These are phyloP conservation scores for Massospora cicadina DNA, from an alignment of 371 early-diverging fungal species.

Conservation along the genomic window DNA sequence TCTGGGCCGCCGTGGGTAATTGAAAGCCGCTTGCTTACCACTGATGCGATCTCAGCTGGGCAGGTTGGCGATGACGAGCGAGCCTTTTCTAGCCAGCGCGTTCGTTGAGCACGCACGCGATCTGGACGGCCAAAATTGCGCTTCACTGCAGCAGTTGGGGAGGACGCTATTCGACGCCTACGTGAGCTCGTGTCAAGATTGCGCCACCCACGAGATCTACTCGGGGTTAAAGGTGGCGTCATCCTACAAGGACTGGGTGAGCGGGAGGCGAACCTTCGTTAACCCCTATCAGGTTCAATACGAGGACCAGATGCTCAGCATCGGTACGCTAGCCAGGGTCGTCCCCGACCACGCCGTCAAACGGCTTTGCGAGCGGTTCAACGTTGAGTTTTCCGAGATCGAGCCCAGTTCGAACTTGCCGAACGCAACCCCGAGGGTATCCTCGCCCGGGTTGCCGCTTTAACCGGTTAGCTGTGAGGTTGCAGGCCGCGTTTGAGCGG, in stretches of 20 bases:
- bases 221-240: not conserved
- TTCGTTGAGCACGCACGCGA: not conserved
- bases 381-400: constrained; percentile 27
- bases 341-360: constrained; percentile 29
- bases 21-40: not conserved
- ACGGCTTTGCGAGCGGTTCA: constrained; percentile 26
- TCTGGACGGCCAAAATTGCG: not conserved
- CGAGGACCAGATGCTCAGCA: constrained; percentile 15
- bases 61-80: not conserved
- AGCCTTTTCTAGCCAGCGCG: not conserved
- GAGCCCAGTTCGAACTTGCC: constrained; percentile 20
- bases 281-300: not conserved
- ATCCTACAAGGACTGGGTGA: not conserved
- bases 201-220: not conserved
- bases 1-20: not conserved
- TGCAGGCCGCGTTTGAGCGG: constrained; percentile 34
- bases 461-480: constrained; percentile 15
- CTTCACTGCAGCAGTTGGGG: not conserved
- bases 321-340: constrained; percentile 41
- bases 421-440: not conserved
- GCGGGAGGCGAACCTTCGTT: not conserved
- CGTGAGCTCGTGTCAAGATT: not conserved
- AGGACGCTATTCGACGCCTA: not conserved
- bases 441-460: not conserved
- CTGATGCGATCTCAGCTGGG: not conserved